phyloP scores from a whole-genome alignment of 306 rosid species.

The Calophaca sinica region DNA sequence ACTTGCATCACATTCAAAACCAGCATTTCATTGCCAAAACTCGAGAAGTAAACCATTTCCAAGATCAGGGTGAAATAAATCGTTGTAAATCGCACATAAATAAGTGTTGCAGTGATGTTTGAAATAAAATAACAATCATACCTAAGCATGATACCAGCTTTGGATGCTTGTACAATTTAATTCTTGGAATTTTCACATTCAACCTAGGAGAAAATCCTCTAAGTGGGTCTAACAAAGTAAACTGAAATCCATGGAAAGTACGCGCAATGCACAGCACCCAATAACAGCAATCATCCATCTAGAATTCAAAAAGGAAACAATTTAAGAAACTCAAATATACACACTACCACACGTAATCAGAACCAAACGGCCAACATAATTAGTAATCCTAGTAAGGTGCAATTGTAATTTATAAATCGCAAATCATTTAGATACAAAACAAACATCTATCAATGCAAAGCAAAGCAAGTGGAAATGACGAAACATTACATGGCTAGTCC shows the following conservation, averaged over 20 bases:
- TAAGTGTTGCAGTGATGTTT: conserved; percentile 3
- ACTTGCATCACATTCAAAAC: conserved; percentile 10
- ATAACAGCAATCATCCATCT: conserved; percentile 89
- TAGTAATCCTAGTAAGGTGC: neutral
- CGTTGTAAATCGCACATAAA: neutral
- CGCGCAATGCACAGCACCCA: conserved; percentile 67
- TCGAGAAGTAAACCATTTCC: neutral
- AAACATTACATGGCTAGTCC: conserved; percentile 57
- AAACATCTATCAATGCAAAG: conserved; percentile 43
- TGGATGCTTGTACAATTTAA: conserved; percentile 44
- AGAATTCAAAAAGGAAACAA: conserved; percentile 59
- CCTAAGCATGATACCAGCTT: conserved; percentile 42
- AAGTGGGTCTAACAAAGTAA: conserved; percentile 60
- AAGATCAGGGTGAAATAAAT: conserved; percentile 10
- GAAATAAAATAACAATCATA: conserved; percentile 30
- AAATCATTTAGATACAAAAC: conserved; percentile 32
- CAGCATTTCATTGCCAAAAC: neutral
- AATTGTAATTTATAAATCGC: conserved; percentile 16
- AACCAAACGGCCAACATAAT: conserved; percentile 32
- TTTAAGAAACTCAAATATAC: conserved; percentile 42
- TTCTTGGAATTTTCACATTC: conserved; percentile 39
- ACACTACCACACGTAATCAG: conserved; percentile 24
- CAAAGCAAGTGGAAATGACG: conserved; percentile 47
- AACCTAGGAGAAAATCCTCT: conserved; percentile 45
- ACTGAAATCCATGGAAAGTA: conserved; percentile 63